Base-by-base conservation (phyloP, 306 rosid species). In the Begonia loranthoides region DNA sequence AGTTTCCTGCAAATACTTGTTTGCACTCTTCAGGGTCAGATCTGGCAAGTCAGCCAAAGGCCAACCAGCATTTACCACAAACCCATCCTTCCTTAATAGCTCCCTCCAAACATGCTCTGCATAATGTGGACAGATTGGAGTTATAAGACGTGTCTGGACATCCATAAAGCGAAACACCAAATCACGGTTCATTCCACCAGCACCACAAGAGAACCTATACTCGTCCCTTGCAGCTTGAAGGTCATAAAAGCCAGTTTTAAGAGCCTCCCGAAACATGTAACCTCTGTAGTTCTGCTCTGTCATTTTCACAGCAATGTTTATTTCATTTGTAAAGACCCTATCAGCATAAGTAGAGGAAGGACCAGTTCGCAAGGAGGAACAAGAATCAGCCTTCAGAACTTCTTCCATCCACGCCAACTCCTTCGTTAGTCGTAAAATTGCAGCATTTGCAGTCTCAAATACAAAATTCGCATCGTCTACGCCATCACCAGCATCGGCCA, bases 401-500 rank as follows among this genome's bases (percentile, higher is more conserved):
- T 79, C 94, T 73, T 87, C 92, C 77, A 79, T 84, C 94, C 93
- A 87, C 9, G 88, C 63, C 16, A 87, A 64, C 68, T 87, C 96
- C 62, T 81, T 87, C 21, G 96, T 81, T 50, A 87, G 90, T 41
- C 83, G 71, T 15, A 81, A 70, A 64, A 87, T 87, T 47, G 94
- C 96, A 45, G 96, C 85, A 70, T 87, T 81, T 50, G 88, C 96
- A 46, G 94, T 83, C 60, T 87, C 93, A 56, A 81, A 84, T 19
- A 74, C 96, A 68, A 87, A 87, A 81, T 84, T 87, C 49, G 94
- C 96, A 75, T 84, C 94, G 47, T 87, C 96, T 50, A 84, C 82
- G 3, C 94, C 96, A 71, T 87, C 94, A 22, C 96, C 94, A 48
- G 96, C 96, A 81, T 84, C 93, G 44, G 96, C 96, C 79, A 87